Evolutionary conservation across 768 basidiomycete species (phyloP).

Genomic region (Ramaria sp.): DNA sequence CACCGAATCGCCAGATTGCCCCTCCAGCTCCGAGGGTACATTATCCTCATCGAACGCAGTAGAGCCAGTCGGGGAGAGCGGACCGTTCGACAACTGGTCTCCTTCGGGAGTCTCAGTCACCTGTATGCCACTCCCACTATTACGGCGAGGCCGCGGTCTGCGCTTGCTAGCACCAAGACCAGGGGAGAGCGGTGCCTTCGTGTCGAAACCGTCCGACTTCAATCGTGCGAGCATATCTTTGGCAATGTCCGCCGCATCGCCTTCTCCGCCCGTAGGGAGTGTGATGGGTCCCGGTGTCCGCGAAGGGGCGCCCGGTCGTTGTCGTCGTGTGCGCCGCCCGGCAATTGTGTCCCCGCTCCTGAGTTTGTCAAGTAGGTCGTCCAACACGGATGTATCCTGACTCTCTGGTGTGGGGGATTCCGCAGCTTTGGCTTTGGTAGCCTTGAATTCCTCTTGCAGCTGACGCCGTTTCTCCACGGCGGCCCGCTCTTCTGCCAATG

Average conservation of each 20-base stretch:
- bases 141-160: constrained; percentile 18
- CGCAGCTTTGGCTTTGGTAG: constrained; percentile 30
- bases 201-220: constrained; percentile 56
- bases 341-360: constrained; percentile 53
- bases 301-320: constrained; percentile 26
- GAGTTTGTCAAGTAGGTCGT: constrained; percentile 61
- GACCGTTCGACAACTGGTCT: neutral
- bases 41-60: neutral
- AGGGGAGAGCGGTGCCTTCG: constrained; percentile 37
- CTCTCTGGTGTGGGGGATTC: constrained; percentile 27
- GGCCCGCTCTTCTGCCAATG: constrained; percentile 56
- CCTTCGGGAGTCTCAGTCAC: neutral
- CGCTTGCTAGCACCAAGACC: constrained; percentile 24
- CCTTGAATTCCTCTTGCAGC: constrained; percentile 51
- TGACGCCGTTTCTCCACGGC: constrained; percentile 62
- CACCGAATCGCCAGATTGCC: neutral
- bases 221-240: constrained; percentile 67
- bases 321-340: constrained; percentile 42
- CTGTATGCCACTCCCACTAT: neutral
- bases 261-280: constrained; percentile 20
- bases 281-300: constrained; percentile 26
- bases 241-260: constrained; percentile 48
- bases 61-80: neutral
- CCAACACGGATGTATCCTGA: constrained; percentile 50
- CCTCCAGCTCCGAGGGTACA: neutral